Conservation (phyloP, 2,329 filamentous ascomycete genomes). For the Cladophialophora psammophila region DNA sequence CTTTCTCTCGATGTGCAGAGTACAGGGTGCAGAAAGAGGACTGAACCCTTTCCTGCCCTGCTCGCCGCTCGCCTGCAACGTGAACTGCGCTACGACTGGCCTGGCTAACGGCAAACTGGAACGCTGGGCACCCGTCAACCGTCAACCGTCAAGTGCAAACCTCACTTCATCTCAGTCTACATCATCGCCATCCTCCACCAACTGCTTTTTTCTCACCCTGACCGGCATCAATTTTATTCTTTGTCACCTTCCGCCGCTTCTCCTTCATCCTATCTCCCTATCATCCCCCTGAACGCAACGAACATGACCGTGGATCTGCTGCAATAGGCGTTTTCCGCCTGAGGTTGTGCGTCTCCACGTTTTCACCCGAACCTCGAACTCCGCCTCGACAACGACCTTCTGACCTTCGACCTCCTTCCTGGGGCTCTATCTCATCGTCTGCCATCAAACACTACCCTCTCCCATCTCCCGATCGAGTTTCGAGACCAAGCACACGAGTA, state of each 20-base stretch:
- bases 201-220: conserved; percentile 16
- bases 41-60: conserved; percentile 6
- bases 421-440: conserved; percentile 2
- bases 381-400: conserved; percentile 25
- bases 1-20: neutral
- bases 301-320: conserved; percentile 20
- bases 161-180: conserved; percentile 26
- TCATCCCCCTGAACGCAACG: neutral
- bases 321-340: conserved; percentile 25
- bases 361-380: conserved; percentile 30
- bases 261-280: conserved; percentile 15
- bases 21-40: neutral
- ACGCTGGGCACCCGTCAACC: conserved; percentile 1
- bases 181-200: conserved; percentile 23
- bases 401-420: conserved; percentile 6
- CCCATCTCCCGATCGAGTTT: conserved; percentile 8
- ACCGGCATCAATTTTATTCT: conserved; percentile 19
- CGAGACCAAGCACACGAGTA: neutral
- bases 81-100: conserved; percentile 21
- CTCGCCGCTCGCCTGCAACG: conserved; percentile 3
- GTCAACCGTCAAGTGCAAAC: conserved; percentile 21
- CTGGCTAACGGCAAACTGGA: conserved; percentile 19
- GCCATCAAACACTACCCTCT: neutral
- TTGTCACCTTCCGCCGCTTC: conserved; percentile 4
- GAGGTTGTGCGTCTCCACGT: conserved; percentile 33